phyloP scores from a whole-genome alignment of 306 rosid genomes.

The Cicer chorassanicum region DNA sequence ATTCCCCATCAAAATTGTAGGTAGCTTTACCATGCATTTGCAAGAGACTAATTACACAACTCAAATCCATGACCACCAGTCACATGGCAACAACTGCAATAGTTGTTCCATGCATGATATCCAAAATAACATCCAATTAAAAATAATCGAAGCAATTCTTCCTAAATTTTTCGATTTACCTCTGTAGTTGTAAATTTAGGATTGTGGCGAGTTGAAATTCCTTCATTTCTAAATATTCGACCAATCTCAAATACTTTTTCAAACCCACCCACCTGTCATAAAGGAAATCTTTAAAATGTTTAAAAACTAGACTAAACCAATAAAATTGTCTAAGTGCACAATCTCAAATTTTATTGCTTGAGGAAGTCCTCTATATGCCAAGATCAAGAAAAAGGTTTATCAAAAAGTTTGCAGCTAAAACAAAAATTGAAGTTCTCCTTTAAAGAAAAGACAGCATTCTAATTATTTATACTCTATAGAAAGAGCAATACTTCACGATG shows the following conservation, averaged over 20 bases:
- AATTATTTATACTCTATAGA: neutral
- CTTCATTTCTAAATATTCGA: conserved; percentile 96
- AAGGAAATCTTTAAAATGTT: conserved; percentile 35
- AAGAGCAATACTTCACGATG: conserved; percentile 15
- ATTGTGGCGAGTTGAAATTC: conserved; percentile 96
- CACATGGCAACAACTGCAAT: too few relatives aligned
- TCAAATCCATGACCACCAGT: conserved; percentile 2
- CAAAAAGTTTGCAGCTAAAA: conserved; percentile 29
- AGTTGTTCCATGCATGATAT: neutral
- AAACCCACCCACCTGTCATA: conserved; percentile 88
- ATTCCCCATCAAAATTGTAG: too few relatives aligned
- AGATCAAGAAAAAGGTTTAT: neutral
- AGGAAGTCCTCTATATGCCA: conserved; percentile 16
- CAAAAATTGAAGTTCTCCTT: conserved; percentile 23
- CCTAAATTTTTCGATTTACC: conserved; percentile 52
- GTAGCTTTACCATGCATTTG: conserved; percentile 7
- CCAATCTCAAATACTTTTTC: conserved; percentile 97
- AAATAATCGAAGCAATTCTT: conserved; percentile 16
- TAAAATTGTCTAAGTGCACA: conserved; percentile 5
- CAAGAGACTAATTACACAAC: neutral
- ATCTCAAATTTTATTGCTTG: conserved; percentile 38
- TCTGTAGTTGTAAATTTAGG: conserved; percentile 97
- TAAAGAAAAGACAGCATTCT: conserved; percentile 18
- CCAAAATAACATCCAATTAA: conserved; percentile 30
- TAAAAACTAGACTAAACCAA: conserved; percentile 32